Percentiles rank a stretch among this genome's conserved stretches.
Evolutionary conservation across 2,329 filamentous ascomycete species (phyloP).

Genomic region (Coniochaeta ligniaria): DNA sequence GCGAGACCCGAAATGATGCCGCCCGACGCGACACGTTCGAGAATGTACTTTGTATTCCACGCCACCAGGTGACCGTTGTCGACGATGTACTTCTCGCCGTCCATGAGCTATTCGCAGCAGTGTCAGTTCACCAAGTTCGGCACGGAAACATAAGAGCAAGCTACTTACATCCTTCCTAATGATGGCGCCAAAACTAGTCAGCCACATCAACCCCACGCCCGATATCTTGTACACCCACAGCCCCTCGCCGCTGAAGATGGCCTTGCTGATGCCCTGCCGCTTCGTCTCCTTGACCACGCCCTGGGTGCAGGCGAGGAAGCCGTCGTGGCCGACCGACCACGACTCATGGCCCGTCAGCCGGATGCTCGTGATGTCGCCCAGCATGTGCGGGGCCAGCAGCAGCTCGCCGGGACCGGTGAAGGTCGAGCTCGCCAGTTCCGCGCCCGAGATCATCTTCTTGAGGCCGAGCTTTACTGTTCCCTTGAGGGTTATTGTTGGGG

Average conservation of each 20-base stretch:
- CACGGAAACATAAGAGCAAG: too few species aligned
- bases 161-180: slow-evolving; percentile 83
- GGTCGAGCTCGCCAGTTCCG: slow-evolving; percentile 69
- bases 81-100: slow-evolving; percentile 82
- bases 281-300: slow-evolving; percentile 87
- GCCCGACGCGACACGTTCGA: slow-evolving; percentile 84
- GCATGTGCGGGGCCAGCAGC: slow-evolving; percentile 67
- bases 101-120: slow-evolving; percentile 34
- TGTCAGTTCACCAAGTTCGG: not conserved
- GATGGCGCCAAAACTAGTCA: slow-evolving; percentile 91
- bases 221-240: slow-evolving; percentile 83
- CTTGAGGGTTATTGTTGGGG: slow-evolving; percentile 74
- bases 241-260: slow-evolving; percentile 90
- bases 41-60: slow-evolving; percentile 91
- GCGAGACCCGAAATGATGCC: slow-evolving; percentile 85
- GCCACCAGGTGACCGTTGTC: slow-evolving; percentile 92
- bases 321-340: slow-evolving; percentile 83
- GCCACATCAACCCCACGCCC: slow-evolving; percentile 77
- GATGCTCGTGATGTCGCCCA: slow-evolving; percentile 82
- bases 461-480: slow-evolving; percentile 78
- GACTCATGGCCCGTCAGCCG: slow-evolving; percentile 62
- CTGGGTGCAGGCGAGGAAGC: slow-evolving; percentile 78
- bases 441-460: slow-evolving; percentile 83
- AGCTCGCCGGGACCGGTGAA: slow-evolving; percentile 90
- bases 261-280: slow-evolving; percentile 77